Conservation (phyloP, 2,329 filamentous ascomycete species). For the Stachybotrys chlorohalonatus region DNA sequence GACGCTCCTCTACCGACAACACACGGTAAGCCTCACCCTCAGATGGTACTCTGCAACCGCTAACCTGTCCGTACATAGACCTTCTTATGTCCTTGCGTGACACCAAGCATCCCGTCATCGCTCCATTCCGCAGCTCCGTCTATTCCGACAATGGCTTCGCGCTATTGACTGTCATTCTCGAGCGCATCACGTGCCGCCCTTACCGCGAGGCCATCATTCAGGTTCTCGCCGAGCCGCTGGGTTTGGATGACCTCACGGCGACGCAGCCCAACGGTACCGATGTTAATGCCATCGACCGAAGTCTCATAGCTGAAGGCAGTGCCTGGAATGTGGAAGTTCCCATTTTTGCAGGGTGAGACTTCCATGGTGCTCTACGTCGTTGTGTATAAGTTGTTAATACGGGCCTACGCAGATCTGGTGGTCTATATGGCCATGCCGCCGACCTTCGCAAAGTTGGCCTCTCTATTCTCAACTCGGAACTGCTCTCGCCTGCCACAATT, state of each 20-base stretch:
- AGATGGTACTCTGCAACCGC: not conserved
- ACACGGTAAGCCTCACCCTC: not conserved
- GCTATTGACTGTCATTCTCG: conserved; percentile 3
- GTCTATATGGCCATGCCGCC: conserved; percentile 2
- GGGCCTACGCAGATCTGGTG: conserved; percentile 4
- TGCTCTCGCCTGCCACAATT: conserved; percentile 3
- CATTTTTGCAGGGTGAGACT: conserved; percentile 10
- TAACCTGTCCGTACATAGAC: not conserved
- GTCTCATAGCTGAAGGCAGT: not conserved
- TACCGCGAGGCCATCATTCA: conserved; percentile 7
- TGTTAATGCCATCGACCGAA: conserved; percentile 4
- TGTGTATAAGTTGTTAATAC: not conserved
- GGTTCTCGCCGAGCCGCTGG: conserved; percentile 5
- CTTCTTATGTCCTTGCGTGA: conserved; percentile 6
- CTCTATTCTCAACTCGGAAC: conserved; percentile 9
- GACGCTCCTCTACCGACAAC: not conserved
- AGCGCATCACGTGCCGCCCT: conserved; percentile 2
- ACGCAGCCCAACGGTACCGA: not conserved
- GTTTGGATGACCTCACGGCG: conserved; percentile 4
- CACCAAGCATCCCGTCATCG: conserved; percentile 1
- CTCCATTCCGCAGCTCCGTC: conserved; percentile 2
- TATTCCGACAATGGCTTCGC: conserved; percentile 8
- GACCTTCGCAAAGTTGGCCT: conserved; percentile 8
- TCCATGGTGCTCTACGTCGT: conserved; percentile 1
- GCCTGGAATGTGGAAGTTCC: conserved; percentile 9